These are phyloP conservation scores for Fusarium subglutinans DNA, from an alignment of 2,329 filamentous ascomycete genomes.

Conservation along the genomic window DNA sequence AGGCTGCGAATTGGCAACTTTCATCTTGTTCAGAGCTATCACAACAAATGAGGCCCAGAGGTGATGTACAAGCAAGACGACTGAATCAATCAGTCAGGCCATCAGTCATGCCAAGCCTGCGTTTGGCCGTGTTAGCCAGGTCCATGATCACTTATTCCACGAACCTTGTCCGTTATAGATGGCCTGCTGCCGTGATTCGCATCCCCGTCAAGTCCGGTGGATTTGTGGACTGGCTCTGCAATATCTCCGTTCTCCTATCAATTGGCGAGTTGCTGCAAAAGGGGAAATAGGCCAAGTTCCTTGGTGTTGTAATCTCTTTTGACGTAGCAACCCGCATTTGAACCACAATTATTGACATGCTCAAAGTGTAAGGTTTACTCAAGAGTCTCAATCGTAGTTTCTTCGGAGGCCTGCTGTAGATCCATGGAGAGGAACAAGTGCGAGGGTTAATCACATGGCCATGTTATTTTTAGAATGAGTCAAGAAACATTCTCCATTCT, in stretches of 20 bases:
- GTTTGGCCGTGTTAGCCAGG: constrained; percentile 19
- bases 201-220: constrained; percentile 34
- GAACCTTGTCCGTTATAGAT: constrained; percentile 14
- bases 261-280: constrained; percentile 23
- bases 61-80: constrained; percentile 6
- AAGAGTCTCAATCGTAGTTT: not conserved
- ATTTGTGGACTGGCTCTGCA: constrained; percentile 11
- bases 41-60: not conserved
- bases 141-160: not conserved
- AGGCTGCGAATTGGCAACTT: not conserved
- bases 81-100: constrained; percentile 22
- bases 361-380: not conserved
- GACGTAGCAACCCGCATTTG: constrained; percentile 28
- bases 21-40: not conserved
- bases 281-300: constrained; percentile 8
- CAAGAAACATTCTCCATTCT: not conserved
- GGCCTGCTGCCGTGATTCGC: constrained; percentile 20
- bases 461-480: constrained; percentile 30
- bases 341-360: constrained; percentile 5
- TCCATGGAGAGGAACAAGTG: constrained; percentile 15
- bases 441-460: constrained; percentile 15
- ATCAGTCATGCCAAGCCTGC: constrained; percentile 20
- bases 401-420: constrained; percentile 23
- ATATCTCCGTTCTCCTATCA: constrained; percentile 12
- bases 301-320: constrained; percentile 24